Percentiles rank a stretch among this genome's conserved stretches.
phyloP scores from a whole-genome alignment of 176 grass and related monocot species.

The Lolium multiflorum region DNA sequence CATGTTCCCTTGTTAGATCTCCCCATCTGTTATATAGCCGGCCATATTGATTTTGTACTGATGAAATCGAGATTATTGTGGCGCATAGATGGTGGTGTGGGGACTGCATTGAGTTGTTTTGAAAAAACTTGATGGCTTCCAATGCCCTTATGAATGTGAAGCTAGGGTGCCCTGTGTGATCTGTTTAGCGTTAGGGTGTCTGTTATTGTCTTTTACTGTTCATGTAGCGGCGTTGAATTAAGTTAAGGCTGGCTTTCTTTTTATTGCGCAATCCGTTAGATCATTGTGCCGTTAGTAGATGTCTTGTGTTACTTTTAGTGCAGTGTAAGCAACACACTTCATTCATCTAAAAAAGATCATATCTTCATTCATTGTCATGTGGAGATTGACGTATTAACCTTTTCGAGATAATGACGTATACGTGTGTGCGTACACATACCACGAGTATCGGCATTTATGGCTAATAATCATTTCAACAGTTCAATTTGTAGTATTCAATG shows the following conservation, averaged over 20 bases:
- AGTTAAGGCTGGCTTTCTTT: background rate
- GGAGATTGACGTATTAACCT: background rate
- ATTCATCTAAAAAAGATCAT: background rate
- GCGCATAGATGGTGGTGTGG: background rate
- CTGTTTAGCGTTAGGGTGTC: background rate
- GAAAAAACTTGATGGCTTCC: background rate
- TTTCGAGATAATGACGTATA: background rate
- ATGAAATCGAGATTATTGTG: background rate
- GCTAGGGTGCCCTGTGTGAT: background rate
- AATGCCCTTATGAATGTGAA: slow-evolving; percentile 13
- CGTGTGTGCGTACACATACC: background rate
- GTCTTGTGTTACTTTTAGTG: background rate
- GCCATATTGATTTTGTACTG: background rate
- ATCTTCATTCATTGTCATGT: background rate
- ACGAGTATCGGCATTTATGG: too few relatives aligned
- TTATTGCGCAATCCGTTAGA: background rate
- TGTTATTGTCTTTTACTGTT: background rate
- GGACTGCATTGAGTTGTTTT: background rate
- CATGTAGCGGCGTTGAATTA: background rate
- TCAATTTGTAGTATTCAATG: background rate
- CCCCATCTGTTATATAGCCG: background rate
- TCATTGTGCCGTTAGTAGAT: background rate
- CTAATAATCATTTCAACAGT: background rate
- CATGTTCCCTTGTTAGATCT: background rate
- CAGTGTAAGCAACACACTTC: background rate